phyloP scores from a whole-genome alignment of 768 basidiomycete genomes.

The Phlebiopsis gigantea region DNA sequence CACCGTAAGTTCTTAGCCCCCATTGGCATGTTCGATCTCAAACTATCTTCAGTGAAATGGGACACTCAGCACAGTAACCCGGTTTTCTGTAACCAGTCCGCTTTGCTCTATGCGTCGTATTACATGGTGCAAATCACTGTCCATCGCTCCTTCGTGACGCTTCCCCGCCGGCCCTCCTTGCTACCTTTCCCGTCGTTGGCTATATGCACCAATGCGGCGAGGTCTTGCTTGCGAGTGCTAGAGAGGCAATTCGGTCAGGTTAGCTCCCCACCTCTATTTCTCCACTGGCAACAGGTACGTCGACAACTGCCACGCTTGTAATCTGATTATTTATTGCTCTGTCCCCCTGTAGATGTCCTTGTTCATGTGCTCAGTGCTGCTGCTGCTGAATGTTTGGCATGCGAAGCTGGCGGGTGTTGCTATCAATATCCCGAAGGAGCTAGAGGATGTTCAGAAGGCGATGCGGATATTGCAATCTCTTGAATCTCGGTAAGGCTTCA shows the following conservation, averaged over 20 bases:
- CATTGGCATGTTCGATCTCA: background rate
- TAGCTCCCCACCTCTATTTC: background rate
- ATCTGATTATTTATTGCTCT: too few relatives aligned
- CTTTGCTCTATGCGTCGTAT: conserved; percentile 35
- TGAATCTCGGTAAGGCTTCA: conserved; percentile 11
- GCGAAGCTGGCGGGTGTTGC: conserved; percentile 29
- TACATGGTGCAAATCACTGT: conserved; percentile 57
- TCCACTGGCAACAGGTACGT: conserved; percentile 6
- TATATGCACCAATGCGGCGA: conserved; percentile 44
- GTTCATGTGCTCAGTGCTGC: conserved; percentile 46
- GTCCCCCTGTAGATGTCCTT: conserved; percentile 4
- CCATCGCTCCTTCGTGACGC: conserved; percentile 76
- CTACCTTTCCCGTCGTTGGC: conserved; percentile 40
- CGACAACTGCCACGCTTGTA: background rate
- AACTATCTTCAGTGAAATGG: conserved; percentile 22
- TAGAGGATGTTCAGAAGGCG: conserved; percentile 38
- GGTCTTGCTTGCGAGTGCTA: conserved; percentile 40
- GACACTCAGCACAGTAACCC: conserved; percentile 16
- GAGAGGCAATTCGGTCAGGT: conserved; percentile 26
- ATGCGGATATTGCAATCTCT: conserved; percentile 21
- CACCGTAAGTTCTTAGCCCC: conserved; percentile 34
- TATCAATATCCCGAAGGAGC: conserved; percentile 27
- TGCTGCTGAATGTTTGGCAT: conserved; percentile 54
- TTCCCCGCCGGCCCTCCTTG: conserved; percentile 43
- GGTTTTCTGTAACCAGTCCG: conserved; percentile 29